Evolutionary conservation across 768 basidiomycete species (phyloP).

Genomic region (Candolleomyces eurysporus): DNA sequence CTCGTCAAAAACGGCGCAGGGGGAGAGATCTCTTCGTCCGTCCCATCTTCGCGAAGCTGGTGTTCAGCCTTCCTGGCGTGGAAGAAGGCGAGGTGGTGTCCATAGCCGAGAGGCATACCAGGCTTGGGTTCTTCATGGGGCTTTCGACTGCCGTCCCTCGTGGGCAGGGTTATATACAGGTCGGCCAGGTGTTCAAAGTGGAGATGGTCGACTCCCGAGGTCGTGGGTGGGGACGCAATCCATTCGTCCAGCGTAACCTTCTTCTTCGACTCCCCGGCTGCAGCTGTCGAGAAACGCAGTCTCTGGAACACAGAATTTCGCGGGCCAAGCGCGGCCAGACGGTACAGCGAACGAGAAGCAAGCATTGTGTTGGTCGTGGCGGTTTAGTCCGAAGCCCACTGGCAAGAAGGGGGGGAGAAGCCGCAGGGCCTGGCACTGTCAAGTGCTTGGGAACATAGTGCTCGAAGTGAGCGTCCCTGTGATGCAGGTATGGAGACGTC

Average conservation of each 20-base stretch:
- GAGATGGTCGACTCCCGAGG: slow-evolving; percentile 48
- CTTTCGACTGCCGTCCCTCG: slow-evolving; percentile 56
- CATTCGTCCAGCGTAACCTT: slow-evolving; percentile 46
- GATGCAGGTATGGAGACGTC: neutral
- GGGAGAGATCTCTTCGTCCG: slow-evolving; percentile 69
- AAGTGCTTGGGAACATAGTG: neutral
- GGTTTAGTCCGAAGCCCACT: neutral
- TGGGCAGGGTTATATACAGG: slow-evolving; percentile 69
- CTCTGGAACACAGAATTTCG: neutral
- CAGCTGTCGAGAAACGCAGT: neutral
- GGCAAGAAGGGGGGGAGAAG: neutral
- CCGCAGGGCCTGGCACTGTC: neutral
- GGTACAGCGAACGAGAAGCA: neutral
- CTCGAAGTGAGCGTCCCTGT: neutral
- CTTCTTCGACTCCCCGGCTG: neutral
- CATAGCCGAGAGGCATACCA: slow-evolving; percentile 48
- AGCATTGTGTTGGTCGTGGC: neutral
- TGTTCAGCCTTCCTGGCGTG: slow-evolving; percentile 60
- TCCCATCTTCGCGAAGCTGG: slow-evolving; percentile 63
- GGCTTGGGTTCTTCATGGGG: slow-evolving; percentile 40
- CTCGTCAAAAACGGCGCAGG: slow-evolving; percentile 70
- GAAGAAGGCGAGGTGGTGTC: slow-evolving; percentile 76
- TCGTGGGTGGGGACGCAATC: slow-evolving; percentile 48
- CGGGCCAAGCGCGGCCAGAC: neutral
- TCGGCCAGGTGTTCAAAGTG: slow-evolving; percentile 57